phyloP scores from a whole-genome alignment of 164 flowering plant species.

The Sedum album region DNA sequence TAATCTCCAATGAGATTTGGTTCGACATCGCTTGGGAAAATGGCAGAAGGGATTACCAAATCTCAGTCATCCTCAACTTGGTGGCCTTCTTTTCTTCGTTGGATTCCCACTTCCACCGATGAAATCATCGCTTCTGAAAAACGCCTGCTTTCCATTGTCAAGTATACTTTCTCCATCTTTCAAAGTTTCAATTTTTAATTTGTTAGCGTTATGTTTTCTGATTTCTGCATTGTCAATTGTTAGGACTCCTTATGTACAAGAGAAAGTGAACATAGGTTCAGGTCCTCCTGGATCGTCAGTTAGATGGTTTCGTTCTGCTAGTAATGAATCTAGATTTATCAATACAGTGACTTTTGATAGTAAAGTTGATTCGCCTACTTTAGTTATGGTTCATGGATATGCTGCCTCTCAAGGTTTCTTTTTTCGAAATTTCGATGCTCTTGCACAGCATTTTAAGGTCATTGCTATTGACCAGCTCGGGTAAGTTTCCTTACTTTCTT shows the following conservation, averaged over 20 bases:
- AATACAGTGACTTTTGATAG: constrained; percentile 81
- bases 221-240: constrained; percentile 12
- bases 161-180: constrained; percentile 20
- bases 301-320: constrained; percentile 80
- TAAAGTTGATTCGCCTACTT: constrained; percentile 66
- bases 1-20: no score
- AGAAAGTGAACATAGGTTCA: constrained; percentile 76
- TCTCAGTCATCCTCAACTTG: not conserved
- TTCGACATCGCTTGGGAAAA: no score
- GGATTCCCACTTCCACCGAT: not conserved
- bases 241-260: constrained; percentile 83
- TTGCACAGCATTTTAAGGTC: constrained; percentile 64
- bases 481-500: no score
- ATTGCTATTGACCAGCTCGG: constrained; percentile 97
- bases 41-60: not conserved
- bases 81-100: not conserved
- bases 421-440: constrained; percentile 84
- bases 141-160: constrained; percentile 88
- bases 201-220: not conserved
- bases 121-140: constrained; percentile 76
- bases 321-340: constrained; percentile 71
- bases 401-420: constrained; percentile 96
- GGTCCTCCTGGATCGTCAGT: constrained; percentile 76
- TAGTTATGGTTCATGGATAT: constrained; percentile 97
- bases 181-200: constrained; percentile 8